Percentiles rank a stretch among this genome's conserved stretches.
These are phyloP conservation scores for Podospora conica DNA, from an alignment of 495 filamentous ascomycete species.

Conservation along the genomic window DNA sequence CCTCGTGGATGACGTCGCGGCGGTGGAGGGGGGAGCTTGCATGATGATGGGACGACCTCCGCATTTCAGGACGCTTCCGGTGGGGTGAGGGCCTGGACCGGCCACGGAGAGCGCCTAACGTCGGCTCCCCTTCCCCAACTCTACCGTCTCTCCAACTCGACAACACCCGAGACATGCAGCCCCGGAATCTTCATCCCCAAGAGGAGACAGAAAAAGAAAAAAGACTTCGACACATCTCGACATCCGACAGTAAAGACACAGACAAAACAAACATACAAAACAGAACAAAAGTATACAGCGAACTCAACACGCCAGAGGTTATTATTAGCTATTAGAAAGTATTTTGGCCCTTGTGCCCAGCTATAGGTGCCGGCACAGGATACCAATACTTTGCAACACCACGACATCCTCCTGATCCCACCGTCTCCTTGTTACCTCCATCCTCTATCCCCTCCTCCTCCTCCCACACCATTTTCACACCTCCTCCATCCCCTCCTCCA, in stretches of 20 bases:
- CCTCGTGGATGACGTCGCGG: not conserved
- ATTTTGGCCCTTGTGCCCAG: conserved; percentile 6
- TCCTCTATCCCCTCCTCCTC: not conserved
- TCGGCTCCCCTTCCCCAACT: not conserved
- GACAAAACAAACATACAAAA: not conserved
- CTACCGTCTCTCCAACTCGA: not conserved
- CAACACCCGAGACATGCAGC: no score
- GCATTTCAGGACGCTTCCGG: not conserved
- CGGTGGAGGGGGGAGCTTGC: not conserved
- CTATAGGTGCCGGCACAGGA: conserved; percentile 14
- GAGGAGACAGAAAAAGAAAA: no score
- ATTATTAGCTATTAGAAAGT: conserved; percentile 32
- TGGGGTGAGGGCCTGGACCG: not conserved
- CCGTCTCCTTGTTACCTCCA: not conserved
- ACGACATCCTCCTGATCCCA: not conserved
- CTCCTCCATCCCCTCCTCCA: not conserved
- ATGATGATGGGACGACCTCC: not conserved
- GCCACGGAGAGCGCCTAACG: not conserved
- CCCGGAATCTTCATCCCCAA: no score
- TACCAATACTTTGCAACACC: conserved; percentile 1
- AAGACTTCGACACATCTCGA: no score
- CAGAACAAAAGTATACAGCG: conserved; percentile 7
- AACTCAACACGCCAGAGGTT: conserved; percentile 32
- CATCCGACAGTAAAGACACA: no score
- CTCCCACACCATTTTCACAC: not conserved